A percentile compares a stretch with the other conserved stretches of the same genome.
Conservation (phyloP, 2,329 filamentous ascomycete genomes). For the Trichoderma gracile region DNA sequence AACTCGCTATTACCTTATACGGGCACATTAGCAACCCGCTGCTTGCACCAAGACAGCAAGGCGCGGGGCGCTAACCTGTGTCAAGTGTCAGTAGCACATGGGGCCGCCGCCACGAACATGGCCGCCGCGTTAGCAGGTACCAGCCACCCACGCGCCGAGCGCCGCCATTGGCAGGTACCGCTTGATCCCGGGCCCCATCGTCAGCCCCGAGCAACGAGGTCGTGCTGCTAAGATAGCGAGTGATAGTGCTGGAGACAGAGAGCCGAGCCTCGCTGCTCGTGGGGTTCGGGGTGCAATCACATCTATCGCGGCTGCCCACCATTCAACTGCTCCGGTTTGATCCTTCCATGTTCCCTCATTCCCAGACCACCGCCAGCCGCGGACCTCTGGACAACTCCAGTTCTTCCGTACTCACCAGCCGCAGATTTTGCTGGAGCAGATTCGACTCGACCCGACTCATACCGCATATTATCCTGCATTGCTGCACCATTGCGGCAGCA, state of each 20-base stretch:
- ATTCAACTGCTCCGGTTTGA: not conserved
- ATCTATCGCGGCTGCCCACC: slow-evolving; percentile 21
- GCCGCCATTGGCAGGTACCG: slow-evolving; percentile 5
- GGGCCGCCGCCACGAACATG: not conserved
- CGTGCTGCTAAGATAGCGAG: not conserved
- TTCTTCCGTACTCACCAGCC: too few species aligned
- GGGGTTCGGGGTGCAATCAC: not conserved
- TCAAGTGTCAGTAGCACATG: slow-evolving; percentile 7
- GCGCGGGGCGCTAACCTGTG: not conserved
- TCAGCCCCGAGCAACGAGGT: slow-evolving; percentile 9
- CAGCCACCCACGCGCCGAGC: not conserved
- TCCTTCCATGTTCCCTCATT: not conserved
- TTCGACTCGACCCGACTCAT: too few species aligned
- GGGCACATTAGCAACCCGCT: not conserved
- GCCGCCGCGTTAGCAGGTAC: slow-evolving; percentile 11
- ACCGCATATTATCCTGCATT: not conserved
- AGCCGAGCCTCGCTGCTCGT: slow-evolving; percentile 19
- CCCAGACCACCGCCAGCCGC: not conserved
- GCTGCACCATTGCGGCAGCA: not conserved
- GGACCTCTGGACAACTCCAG: not conserved
- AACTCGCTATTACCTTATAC: slow-evolving; percentile 14
- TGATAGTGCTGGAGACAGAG: not conserved
- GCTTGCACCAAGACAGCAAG: not conserved
- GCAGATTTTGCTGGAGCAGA: too few species aligned
- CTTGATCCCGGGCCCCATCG: not conserved